These are phyloP conservation scores for Saccharomyces kudriavzevii DNA, from an alignment of 805 yeast species.

Conservation along the genomic window DNA sequence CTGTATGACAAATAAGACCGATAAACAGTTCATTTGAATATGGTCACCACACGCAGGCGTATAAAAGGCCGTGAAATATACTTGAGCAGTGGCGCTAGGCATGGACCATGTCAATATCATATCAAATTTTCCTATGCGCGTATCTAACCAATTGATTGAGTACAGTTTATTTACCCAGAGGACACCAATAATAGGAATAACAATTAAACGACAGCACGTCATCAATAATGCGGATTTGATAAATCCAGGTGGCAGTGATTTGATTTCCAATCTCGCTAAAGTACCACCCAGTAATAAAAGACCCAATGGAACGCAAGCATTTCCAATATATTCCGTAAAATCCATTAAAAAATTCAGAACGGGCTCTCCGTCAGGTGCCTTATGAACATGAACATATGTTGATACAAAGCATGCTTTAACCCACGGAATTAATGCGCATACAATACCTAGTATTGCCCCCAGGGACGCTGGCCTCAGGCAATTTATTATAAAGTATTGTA, in stretches of 20 bases:
- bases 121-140: slow-evolving; percentile 57
- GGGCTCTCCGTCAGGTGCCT: slow-evolving; percentile 81
- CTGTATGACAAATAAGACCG: slow-evolving; percentile 59
- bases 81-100: slow-evolving; percentile 83
- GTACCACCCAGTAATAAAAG: slow-evolving; percentile 79
- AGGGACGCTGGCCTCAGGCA: slow-evolving; percentile 65
- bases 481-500: slow-evolving; percentile 37
- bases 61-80: slow-evolving; percentile 82
- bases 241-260: slow-evolving; percentile 53
- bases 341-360: slow-evolving; percentile 83
- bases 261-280: slow-evolving; percentile 62
- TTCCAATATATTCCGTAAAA: slow-evolving; percentile 68
- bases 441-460: slow-evolving; percentile 55
- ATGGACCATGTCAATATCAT: slow-evolving; percentile 66
- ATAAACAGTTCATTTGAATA: slow-evolving; percentile 70
- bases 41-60: slow-evolving; percentile 54
- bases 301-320: slow-evolving; percentile 85
- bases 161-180: slow-evolving; percentile 56
- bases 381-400: slow-evolving; percentile 42
- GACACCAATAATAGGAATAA: slow-evolving; percentile 75
- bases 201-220: slow-evolving; percentile 48
- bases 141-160: slow-evolving; percentile 54
- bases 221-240: slow-evolving; percentile 51
- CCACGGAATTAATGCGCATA: slow-evolving; percentile 82
- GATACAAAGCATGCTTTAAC: slow-evolving; percentile 58